Conservation (phyloP, 495 filamentous ascomycete genomes). For the Recurvomyces mirabilis region DNA sequence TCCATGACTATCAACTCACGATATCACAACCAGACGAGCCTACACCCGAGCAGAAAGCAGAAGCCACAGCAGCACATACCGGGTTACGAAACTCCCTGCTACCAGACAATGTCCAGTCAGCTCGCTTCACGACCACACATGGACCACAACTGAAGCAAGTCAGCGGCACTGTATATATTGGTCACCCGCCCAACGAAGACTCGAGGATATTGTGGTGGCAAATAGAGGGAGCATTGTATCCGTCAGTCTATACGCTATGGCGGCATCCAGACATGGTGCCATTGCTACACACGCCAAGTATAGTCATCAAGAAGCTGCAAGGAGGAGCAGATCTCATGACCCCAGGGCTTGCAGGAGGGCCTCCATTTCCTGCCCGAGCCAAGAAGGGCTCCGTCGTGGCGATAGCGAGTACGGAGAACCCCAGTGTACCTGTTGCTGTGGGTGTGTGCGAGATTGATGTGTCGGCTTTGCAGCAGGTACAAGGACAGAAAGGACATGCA, state of each 20-base stretch:
- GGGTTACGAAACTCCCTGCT: slow-evolving; percentile 51
- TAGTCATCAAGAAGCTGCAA: slow-evolving; percentile 53
- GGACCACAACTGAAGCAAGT: slow-evolving; percentile 55
- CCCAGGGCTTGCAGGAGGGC: slow-evolving; percentile 56
- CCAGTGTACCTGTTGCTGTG: slow-evolving; percentile 53
- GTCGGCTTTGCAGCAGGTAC: slow-evolving; percentile 43
- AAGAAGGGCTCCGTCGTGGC: slow-evolving; percentile 53
- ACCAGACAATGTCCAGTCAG: slow-evolving; percentile 52
- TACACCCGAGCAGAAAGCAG: slow-evolving; percentile 31
- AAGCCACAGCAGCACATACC: slow-evolving; percentile 37
- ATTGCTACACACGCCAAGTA: slow-evolving; percentile 49
- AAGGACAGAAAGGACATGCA: slow-evolving; percentile 56
- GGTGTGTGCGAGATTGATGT: slow-evolving; percentile 60
- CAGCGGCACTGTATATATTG: slow-evolving; percentile 55
- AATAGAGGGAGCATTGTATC: slow-evolving; percentile 54
- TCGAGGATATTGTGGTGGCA: slow-evolving; percentile 61
- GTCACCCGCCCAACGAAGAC: slow-evolving; percentile 43
- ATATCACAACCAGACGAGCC: slow-evolving; percentile 27
- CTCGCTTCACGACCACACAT: slow-evolving; percentile 58
- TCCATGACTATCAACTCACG: slow-evolving; percentile 49
- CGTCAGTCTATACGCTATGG: slow-evolving; percentile 57
- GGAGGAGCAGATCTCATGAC: slow-evolving; percentile 66
- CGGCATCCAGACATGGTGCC: slow-evolving; percentile 50
- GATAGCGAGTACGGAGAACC: slow-evolving; percentile 50
- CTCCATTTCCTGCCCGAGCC: slow-evolving; percentile 53